A percentile compares a stretch with the other conserved stretches of the same genome.
These are phyloP conservation scores for Spongospora subterranea DNA, from an alignment of 208 protist genomes.

Conservation along the genomic window DNA sequence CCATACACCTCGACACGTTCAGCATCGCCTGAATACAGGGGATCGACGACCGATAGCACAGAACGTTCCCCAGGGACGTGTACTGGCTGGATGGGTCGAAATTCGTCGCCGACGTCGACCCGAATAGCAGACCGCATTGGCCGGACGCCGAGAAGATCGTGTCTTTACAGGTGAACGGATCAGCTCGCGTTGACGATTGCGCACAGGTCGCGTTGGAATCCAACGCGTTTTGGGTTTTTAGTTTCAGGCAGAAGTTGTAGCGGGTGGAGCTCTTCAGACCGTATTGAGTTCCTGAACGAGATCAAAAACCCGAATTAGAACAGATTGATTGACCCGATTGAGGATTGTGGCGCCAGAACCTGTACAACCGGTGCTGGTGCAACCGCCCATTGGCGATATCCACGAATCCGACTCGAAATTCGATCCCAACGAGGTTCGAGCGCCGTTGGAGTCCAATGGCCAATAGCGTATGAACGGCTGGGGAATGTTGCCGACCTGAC, in stretches of 20 bases:
- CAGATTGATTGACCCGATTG: neutral
- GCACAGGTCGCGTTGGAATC: neutral
- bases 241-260: neutral
- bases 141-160: neutral
- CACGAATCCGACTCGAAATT: neutral
- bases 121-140: neutral
- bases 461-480: neutral
- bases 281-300: neutral
- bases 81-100: conserved; percentile 23
- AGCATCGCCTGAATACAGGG: neutral
- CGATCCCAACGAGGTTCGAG: neutral
- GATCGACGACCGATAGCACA: neutral
- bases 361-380: neutral
- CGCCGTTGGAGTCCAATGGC: neutral
- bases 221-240: neutral
- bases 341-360: neutral
- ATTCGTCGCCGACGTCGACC: neutral
- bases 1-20: neutral
- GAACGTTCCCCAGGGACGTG: neutral
- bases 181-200: neutral
- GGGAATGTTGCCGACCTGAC: neutral
- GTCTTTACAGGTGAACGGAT: neutral
- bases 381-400: neutral
- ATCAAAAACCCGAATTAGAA: too few species aligned
- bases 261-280: neutral